phyloP scores from a whole-genome alignment of 352 stramenopile species.

The Globisporangium acanthophoron region DNA sequence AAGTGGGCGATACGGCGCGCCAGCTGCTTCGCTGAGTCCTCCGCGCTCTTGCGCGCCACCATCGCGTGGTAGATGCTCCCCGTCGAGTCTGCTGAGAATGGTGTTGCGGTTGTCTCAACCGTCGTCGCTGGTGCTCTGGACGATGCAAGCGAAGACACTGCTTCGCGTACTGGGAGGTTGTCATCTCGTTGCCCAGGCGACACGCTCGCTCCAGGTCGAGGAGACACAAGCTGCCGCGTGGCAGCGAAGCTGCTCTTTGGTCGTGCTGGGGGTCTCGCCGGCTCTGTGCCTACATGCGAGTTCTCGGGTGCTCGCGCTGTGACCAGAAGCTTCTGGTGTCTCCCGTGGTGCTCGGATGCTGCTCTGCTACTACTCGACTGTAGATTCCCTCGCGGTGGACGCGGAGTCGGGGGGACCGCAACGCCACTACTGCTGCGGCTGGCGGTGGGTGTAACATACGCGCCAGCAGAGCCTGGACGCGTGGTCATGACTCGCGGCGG shows the following conservation, averaged over 20 bases:
- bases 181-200: background rate
- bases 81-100: constrained; percentile 1
- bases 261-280: background rate
- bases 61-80: constrained; percentile 38
- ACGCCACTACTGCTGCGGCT: constrained; percentile 10
- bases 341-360: background rate
- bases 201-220: background rate
- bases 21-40: constrained; percentile 43
- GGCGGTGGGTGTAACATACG: background rate
- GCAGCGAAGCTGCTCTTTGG: constrained; percentile 6
- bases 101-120: too few relatives aligned
- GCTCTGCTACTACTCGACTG: background rate
- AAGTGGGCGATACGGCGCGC: constrained; percentile 46
- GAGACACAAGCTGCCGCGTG: background rate
- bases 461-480: constrained; percentile 9
- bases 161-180: background rate
- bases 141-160: too few relatives aligned
- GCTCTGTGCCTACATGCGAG: background rate
- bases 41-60: constrained; percentile 43
- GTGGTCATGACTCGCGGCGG: constrained; percentile 23
- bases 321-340: background rate
- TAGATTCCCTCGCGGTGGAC: background rate
- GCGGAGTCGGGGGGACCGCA: background rate
- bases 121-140: too few relatives aligned
- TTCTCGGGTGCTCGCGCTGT: background rate